Conservation (phyloP, 305 asterid species). For the Fraxinus floribunda region DNA sequence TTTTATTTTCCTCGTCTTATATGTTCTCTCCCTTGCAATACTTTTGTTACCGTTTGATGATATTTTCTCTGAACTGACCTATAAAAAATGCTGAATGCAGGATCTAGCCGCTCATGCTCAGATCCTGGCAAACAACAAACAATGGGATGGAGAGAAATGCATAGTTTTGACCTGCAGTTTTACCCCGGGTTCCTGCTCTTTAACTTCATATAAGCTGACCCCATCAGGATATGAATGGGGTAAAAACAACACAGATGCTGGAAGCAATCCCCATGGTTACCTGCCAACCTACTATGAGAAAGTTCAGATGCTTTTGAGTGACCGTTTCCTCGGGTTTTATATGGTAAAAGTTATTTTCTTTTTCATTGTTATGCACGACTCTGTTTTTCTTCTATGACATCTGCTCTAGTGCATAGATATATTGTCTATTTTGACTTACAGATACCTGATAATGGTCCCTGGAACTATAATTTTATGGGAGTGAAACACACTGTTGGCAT, state of each 20-base stretch:
- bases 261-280: slow-evolving; percentile 92
- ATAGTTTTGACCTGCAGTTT: slow-evolving; percentile 95
- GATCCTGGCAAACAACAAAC: slow-evolving; percentile 77
- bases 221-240: slow-evolving; percentile 99
- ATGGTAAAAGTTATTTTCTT: slow-evolving; percentile 50
- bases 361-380: background rate
- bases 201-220: slow-evolving; percentile 90
- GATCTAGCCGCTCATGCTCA: slow-evolving; percentile 84
- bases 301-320: slow-evolving; percentile 98
- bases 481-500: slow-evolving; percentile 85
- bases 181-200: slow-evolving; percentile 97
- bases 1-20: background rate
- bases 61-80: background rate
- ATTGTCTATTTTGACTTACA: background rate
- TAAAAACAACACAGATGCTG: slow-evolving; percentile 81
- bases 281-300: slow-evolving; percentile 93
- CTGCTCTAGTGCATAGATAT: background rate
- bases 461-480: slow-evolving; percentile 98
- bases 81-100: slow-evolving; percentile 31
- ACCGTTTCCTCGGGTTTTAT: slow-evolving; percentile 94
- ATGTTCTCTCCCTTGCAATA: background rate
- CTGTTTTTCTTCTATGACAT: background rate
- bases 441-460: slow-evolving; percentile 47
- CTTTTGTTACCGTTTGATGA: background rate
- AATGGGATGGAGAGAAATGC: slow-evolving; percentile 99